phyloP scores from a whole-genome alignment of 495 filamentous ascomycete species.

The Terfezia boudieri region DNA sequence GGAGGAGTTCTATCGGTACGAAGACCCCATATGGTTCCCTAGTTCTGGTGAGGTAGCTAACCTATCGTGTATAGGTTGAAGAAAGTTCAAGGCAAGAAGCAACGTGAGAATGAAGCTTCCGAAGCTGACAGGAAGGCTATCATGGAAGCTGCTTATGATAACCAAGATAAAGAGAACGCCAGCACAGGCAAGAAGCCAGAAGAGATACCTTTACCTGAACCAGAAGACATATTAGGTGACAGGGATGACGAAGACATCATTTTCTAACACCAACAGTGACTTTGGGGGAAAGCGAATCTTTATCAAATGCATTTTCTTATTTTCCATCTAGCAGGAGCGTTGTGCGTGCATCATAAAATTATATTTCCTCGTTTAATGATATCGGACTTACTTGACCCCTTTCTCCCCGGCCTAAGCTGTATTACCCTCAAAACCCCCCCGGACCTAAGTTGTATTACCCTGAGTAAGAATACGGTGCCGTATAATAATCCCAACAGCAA shows the following conservation, averaged over 20 bases:
- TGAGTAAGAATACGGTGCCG: too few relatives aligned
- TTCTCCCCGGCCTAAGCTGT: too few relatives aligned
- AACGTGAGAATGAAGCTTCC: slow-evolving; percentile 55
- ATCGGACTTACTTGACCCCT: too few relatives aligned
- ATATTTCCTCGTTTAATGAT: too few relatives aligned
- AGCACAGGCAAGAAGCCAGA: slow-evolving; percentile 10
- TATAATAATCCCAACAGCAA: too few relatives aligned
- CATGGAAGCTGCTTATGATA: slow-evolving; percentile 25
- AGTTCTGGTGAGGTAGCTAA: background rate
- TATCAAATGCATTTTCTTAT: too few relatives aligned
- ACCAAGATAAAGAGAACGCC: slow-evolving; percentile 26
- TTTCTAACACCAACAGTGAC: slow-evolving; percentile 34
- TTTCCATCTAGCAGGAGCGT: too few relatives aligned
- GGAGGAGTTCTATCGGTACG: slow-evolving; percentile 49
- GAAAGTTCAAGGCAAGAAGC: slow-evolving; percentile 67
- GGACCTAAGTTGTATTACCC: too few relatives aligned
- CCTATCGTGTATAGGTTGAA: slow-evolving; percentile 53
- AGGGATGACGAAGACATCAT: slow-evolving; percentile 88
- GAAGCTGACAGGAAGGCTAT: slow-evolving; percentile 42
- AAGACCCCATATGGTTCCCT: background rate
- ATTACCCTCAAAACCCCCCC: too few relatives aligned
- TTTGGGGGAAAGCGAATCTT: too few relatives aligned
- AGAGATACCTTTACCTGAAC: too few relatives aligned
- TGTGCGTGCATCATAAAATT: too few relatives aligned
- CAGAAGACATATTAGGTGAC: slow-evolving; percentile 49